Evolutionary conservation across 2,329 filamentous ascomycete species (phyloP).

Genomic region (Colletotrichum sp.): DNA sequence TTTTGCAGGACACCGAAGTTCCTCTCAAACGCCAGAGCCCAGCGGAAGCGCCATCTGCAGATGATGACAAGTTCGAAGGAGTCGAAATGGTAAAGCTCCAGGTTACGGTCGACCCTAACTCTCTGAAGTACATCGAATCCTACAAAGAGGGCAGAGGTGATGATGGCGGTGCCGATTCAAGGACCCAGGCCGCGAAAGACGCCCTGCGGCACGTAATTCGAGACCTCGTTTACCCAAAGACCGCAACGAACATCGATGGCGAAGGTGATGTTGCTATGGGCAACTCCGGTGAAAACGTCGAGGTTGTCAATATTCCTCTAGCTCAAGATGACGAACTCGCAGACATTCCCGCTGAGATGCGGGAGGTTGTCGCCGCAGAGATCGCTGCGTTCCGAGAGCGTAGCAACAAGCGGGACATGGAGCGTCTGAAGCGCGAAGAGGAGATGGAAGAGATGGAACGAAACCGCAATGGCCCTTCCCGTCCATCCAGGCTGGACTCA

Average conservation of each 20-base stretch:
- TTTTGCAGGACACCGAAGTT: constrained; percentile 81
- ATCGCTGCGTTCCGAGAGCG: constrained; percentile 94
- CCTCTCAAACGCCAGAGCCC: constrained; percentile 77
- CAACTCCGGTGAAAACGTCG: constrained; percentile 72
- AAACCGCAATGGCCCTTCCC: constrained; percentile 68
- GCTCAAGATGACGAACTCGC: constrained; percentile 90
- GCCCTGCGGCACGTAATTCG: constrained; percentile 72
- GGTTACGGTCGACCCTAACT: constrained; percentile 81
- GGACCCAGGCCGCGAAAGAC: constrained; percentile 71
- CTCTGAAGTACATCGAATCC: constrained; percentile 83
- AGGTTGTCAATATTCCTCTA: constrained; percentile 89
- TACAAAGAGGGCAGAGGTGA: constrained; percentile 73
- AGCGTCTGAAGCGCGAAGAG: constrained; percentile 86
- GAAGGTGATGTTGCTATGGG: constrained; percentile 75
- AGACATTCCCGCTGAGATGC: constrained; percentile 95
- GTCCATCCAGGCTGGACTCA: constrained; percentile 73
- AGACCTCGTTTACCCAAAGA: constrained; percentile 73
- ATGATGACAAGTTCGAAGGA: constrained; percentile 51
- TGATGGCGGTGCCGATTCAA: constrained; percentile 66
- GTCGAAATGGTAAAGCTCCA: constrained; percentile 75
- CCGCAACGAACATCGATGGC: constrained; percentile 54
- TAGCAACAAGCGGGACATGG: constrained; percentile 85
- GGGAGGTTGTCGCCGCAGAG: constrained; percentile 91
- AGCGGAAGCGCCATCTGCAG: constrained; percentile 40
- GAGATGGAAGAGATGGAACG: constrained; percentile 88